Percentiles rank a stretch among this genome's conserved stretches.
These are phyloP conservation scores for Ceratocystis huliohia DNA, from an alignment of 2,329 filamentous ascomycete species.

Conservation along the genomic window DNA sequence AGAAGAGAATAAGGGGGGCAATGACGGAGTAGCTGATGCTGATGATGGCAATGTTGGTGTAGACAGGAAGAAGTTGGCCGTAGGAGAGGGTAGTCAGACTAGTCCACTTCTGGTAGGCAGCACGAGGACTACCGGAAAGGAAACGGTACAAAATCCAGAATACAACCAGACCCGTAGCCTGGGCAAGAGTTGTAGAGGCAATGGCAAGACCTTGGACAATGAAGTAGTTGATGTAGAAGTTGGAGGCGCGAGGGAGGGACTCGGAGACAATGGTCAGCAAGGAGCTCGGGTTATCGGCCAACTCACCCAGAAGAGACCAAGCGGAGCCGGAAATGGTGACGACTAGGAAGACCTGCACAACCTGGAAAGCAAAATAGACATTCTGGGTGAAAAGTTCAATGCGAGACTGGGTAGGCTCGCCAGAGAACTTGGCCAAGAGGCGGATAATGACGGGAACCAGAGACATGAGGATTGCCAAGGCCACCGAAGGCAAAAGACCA, in stretches of 20 bases:
- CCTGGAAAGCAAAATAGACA: constrained; percentile 80
- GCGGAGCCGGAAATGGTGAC: constrained; percentile 73
- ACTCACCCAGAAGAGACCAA: constrained; percentile 50
- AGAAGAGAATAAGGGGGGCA: constrained; percentile 68
- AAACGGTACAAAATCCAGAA: constrained; percentile 56
- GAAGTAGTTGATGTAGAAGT: constrained; percentile 88
- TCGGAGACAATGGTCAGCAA: constrained; percentile 54
- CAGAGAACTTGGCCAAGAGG: constrained; percentile 60
- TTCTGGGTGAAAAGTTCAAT: constrained; percentile 86
- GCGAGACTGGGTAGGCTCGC: constrained; percentile 64
- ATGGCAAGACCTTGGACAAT: constrained; percentile 72
- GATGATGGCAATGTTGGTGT: constrained; percentile 62
- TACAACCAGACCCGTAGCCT: constrained; percentile 52
- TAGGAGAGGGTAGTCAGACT: constrained; percentile 56
- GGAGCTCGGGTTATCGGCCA: constrained; percentile 48
- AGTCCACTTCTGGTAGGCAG: constrained; percentile 64
- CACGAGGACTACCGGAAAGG: constrained; percentile 63
- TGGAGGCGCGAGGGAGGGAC: constrained; percentile 71
- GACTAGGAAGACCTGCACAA: constrained; percentile 84
- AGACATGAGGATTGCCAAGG: constrained; percentile 73
- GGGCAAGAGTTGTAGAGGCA: constrained; percentile 59
- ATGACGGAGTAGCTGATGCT: constrained; percentile 72
- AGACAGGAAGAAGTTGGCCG: constrained; percentile 64
- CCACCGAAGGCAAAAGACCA: constrained; percentile 67
- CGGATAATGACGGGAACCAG: constrained; percentile 67